phyloP scores from a whole-genome alignment of 768 basidiomycete genomes.

The Lepiota brunneoincarnata region DNA sequence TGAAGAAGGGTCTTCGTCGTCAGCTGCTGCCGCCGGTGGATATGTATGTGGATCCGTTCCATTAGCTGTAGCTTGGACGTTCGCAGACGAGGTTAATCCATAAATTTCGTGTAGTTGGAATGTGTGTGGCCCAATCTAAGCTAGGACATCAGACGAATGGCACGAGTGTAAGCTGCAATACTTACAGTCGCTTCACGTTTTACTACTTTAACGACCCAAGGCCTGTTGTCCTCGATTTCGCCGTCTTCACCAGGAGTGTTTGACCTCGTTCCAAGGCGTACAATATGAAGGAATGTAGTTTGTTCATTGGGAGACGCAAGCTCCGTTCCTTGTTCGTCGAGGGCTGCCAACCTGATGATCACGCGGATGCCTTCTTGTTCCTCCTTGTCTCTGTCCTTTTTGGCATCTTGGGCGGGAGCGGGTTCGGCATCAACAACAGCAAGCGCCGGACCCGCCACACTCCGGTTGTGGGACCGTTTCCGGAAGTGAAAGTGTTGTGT shows the following conservation, averaged over 20 bases:
- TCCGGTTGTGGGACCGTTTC: conserved; percentile 47
- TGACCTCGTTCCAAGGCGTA: conserved; percentile 56
- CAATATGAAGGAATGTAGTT: conserved; percentile 83
- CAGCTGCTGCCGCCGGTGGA: conserved; percentile 37
- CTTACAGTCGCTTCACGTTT: conserved; percentile 84
- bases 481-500: conserved; percentile 61
- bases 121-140: conserved; percentile 84
- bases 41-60: conserved; percentile 30
- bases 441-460: conserved; percentile 73
- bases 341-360: conserved; percentile 75
- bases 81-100: conserved; percentile 68
- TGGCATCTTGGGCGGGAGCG: conserved; percentile 31
- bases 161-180: conserved; percentile 5
- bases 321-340: conserved; percentile 72
- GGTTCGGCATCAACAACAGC: conserved; percentile 73
- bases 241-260: conserved; percentile 31
- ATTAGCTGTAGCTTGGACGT: conserved; percentile 29
- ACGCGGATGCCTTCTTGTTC: conserved; percentile 71
- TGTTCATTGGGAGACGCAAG: conserved; percentile 79
- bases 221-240: conserved; percentile 57
- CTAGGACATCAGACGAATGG: conserved; percentile 4
- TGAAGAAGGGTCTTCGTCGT: conserved; percentile 71
- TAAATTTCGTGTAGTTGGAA: conserved; percentile 97
- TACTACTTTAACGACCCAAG: conserved; percentile 92
- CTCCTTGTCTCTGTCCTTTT: conserved; percentile 43